Percentiles rank a stretch among this genome's conserved stretches.
phyloP scores from a whole-genome alignment of 2,329 filamentous ascomycete species.

The Fusarium stilboides region DNA sequence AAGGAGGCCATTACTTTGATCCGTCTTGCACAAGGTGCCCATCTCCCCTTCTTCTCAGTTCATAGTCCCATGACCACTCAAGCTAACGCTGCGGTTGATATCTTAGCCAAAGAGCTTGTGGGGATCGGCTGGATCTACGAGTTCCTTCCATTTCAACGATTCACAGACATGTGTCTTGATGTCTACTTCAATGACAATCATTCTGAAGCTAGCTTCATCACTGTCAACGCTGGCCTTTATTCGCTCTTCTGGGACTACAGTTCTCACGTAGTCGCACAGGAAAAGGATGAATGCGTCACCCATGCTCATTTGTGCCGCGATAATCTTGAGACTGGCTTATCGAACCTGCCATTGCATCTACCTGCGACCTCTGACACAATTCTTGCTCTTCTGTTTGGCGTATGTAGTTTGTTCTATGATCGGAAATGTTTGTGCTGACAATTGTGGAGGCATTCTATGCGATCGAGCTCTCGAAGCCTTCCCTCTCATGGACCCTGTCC shows the following conservation, averaged over 20 bases:
- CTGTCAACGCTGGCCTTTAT: slow-evolving; percentile 50
- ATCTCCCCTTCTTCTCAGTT: too few species aligned
- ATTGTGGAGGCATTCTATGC: too few species aligned
- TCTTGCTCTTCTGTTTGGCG: too few species aligned
- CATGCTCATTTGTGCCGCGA: slow-evolving; percentile 44
- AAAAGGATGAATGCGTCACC: slow-evolving; percentile 40
- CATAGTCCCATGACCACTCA: too few species aligned
- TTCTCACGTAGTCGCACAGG: not conserved
- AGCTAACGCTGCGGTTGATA: not conserved
- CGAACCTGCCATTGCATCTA: slow-evolving; percentile 50
- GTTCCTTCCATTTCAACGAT: slow-evolving; percentile 44
- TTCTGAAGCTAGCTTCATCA: slow-evolving; percentile 51
- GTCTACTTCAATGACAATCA: slow-evolving; percentile 46
- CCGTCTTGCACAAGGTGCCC: too few species aligned
- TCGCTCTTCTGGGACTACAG: slow-evolving; percentile 46
- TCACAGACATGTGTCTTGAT: slow-evolving; percentile 37
- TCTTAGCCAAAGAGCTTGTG: not conserved
- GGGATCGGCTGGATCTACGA: not conserved
- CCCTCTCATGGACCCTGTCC: too few species aligned
- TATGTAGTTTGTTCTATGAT: slow-evolving; percentile 25
- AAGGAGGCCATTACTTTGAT: too few species aligned
- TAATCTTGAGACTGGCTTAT: slow-evolving; percentile 51
- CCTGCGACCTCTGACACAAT: slow-evolving; percentile 44
- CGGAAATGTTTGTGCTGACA: slow-evolving; percentile 13
- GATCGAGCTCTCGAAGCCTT: too few species aligned